These are phyloP conservation scores for Pascua guehoae DNA, from an alignment of 1,284 basidiomycete genomes.

Conservation along the genomic window DNA sequence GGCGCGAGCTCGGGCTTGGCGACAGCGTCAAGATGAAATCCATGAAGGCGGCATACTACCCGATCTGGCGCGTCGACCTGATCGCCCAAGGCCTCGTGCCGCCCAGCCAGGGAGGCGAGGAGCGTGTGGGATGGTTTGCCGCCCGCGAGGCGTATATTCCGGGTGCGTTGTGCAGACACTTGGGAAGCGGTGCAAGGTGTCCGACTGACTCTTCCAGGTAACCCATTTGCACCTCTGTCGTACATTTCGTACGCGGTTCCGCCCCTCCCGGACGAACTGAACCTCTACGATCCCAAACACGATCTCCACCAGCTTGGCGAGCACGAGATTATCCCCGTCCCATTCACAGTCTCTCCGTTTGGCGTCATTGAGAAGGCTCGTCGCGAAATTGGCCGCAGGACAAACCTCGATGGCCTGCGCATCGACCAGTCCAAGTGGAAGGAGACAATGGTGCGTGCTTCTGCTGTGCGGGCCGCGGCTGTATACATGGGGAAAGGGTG, in stretches of 20 bases:
- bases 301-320: slow-evolving; percentile 61
- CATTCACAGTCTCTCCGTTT: slow-evolving; percentile 44
- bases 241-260: slow-evolving; percentile 44
- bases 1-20: slow-evolving; percentile 34
- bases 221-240: slow-evolving; percentile 46
- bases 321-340: slow-evolving; percentile 61
- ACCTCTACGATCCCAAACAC: slow-evolving; percentile 33
- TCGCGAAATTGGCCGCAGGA: slow-evolving; percentile 20
- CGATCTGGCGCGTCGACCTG: slow-evolving; percentile 39
- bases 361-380: slow-evolving; percentile 28
- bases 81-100: slow-evolving; percentile 31
- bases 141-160: slow-evolving; percentile 39
- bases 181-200: neutral
- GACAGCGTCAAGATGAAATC: slow-evolving; percentile 22
- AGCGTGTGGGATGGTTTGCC: slow-evolving; percentile 22
- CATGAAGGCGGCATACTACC: slow-evolving; percentile 41
- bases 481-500: no score
- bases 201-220: slow-evolving; percentile 24
- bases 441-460: slow-evolving; percentile 33
- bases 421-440: slow-evolving; percentile 32
- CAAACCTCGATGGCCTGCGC: slow-evolving; percentile 19
- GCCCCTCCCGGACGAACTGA: slow-evolving; percentile 28
- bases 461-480: no score
- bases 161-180: slow-evolving; percentile 20
- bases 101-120: slow-evolving; percentile 11